Conservation (phyloP, 495 filamentous ascomycete genomes). For the Aspergillus baeticus region DNA sequence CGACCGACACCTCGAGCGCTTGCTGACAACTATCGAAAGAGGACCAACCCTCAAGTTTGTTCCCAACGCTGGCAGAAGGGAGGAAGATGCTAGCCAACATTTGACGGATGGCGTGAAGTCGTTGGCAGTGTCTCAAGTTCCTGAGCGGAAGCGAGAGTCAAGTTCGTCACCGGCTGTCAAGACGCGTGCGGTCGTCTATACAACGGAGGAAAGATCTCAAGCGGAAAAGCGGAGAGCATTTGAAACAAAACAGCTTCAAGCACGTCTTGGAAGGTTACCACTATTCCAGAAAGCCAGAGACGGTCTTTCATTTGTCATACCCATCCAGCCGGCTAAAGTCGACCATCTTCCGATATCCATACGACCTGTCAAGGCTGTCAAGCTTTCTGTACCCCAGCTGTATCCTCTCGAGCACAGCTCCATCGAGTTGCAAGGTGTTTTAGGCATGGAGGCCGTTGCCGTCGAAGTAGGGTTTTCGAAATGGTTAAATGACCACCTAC, state of each 20-base stretch:
- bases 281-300: constrained; percentile 70
- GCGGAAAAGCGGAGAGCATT: constrained; percentile 63
- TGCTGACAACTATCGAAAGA: constrained; percentile 69
- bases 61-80: constrained; percentile 48
- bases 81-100: constrained; percentile 47
- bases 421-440: constrained; percentile 64
- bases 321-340: constrained; percentile 65
- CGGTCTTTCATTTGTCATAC: constrained; percentile 68
- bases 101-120: constrained; percentile 37
- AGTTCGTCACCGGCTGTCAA: constrained; percentile 4
- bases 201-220: constrained; percentile 53
- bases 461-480: constrained; percentile 65
- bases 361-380: constrained; percentile 61
- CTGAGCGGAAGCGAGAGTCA: neutral
- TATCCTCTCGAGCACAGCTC: constrained; percentile 72
- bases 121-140: neutral
- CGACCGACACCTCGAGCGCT: constrained; percentile 70
- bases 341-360: constrained; percentile 61
- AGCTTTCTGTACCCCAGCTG: constrained; percentile 66
- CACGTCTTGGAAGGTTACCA: constrained; percentile 68
- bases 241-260: constrained; percentile 74
- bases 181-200: constrained; percentile 38
- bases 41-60: constrained; percentile 78
- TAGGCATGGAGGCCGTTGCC: constrained; percentile 55
- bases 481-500: constrained; percentile 53